Evolutionary conservation across 768 basidiomycete genomes (phyloP), one percentile per base, ranked within the genome.

Genomic region (Mycena epipterygia): DNA sequence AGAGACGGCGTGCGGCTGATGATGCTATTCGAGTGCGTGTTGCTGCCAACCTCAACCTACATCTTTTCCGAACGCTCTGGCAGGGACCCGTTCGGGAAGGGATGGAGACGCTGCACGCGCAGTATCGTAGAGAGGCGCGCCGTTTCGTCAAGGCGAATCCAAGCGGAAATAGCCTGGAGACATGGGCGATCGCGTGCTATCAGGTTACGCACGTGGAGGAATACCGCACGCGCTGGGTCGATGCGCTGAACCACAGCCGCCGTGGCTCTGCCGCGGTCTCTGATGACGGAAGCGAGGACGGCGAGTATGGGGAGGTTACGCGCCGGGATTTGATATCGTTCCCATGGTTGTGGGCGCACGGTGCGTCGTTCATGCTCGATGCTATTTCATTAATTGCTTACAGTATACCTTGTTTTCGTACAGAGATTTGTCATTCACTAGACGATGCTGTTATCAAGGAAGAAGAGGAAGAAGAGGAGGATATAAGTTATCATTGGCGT

Each of bases 311-410:
- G 3, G 72, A 68, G 25, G 64, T 74, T 17, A 56, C 49, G n/a
- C 42, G 70, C 37, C 39, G 62, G 32, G 70, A 71, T 7, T 27
- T 74, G 64, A 71, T 71, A 3, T 74, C 73, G 4, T 74, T 71
- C 39, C 73, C 73, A 1, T 74, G 73, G 73, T 37, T 74, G 39
- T 74, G 73, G 73, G 70, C 73, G 0, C 72, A 70, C 3, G 72
- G 72, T 70, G 13, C 41, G 72, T 67, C 30, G 8, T 27, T 27
- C 7, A 33, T 30, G 3, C 13, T 21, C 16, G 33, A 21, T 17
- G 6, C 14, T 21, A 2, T 33, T 32, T 30, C 19, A 13, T 17
- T n/a, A n/a, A n/a, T 8, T 30, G 17, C 17, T 42, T 7, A 14
- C 19, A 7, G n/a, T 7, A n/a, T 23, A 6, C 21, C 9, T 16